Conservation (phyloP, 768 basidiomycete genomes). For the Lentinus brumalis region DNA sequence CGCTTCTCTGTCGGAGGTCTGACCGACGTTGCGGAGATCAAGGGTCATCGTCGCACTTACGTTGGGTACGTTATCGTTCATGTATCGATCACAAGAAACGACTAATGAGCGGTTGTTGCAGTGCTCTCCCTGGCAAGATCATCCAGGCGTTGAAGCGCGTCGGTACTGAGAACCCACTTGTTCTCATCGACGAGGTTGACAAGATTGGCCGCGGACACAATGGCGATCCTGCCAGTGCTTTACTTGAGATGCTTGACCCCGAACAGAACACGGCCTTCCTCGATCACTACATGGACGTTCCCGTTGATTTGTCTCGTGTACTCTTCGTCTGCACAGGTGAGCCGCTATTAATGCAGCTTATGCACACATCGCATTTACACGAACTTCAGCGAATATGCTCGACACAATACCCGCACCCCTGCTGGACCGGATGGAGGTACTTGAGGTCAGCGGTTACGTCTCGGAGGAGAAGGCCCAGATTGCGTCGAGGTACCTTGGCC, state of each 20-base stretch:
- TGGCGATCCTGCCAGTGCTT: conserved; percentile 88
- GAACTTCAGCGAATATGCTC: conserved; percentile 71
- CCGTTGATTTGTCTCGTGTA: conserved; percentile 93
- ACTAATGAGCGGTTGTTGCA: conserved; percentile 26
- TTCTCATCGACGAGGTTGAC: conserved; percentile 94
- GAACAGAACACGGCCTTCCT: conserved; percentile 95
- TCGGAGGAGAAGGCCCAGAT: conserved; percentile 91
- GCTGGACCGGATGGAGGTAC: conserved; percentile 94
- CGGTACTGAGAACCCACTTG: conserved; percentile 91
- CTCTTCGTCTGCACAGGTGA: conserved; percentile 92
- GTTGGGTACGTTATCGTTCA: conserved; percentile 62
- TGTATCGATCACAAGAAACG: not conserved
- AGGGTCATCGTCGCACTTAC: conserved; percentile 97
- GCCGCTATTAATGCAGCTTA: not conserved
- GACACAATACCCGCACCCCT: conserved; percentile 94
- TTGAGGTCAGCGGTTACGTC: conserved; percentile 94
- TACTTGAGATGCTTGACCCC: conserved; percentile 92
- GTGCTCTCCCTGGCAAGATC: conserved; percentile 92
- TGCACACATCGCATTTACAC: not conserved
- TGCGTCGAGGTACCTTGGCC: conserved; percentile 84
- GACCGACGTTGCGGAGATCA: conserved; percentile 98
- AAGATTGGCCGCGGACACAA: conserved; percentile 92
- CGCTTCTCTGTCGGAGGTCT: conserved; percentile 95
- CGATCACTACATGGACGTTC: conserved; percentile 97
- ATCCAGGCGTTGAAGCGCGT: conserved; percentile 93